Percentiles rank a stretch among this genome's conserved stretches.
phyloP scores from a whole-genome alignment of 2,329 filamentous ascomycete genomes.

The Stenocarpella maydis region DNA sequence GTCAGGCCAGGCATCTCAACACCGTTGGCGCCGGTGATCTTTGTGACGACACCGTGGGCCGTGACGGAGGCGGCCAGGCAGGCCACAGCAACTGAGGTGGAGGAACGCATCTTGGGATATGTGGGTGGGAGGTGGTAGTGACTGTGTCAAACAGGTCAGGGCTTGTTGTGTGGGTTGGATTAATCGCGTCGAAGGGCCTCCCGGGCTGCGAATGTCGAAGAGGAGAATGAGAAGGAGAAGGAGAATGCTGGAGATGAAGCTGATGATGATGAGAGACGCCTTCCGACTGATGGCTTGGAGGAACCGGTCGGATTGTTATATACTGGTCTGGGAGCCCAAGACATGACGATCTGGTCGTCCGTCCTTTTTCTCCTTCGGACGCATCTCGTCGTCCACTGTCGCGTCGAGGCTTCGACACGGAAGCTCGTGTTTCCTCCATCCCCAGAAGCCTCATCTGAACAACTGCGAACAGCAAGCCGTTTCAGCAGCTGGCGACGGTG shows the following conservation, averaged over 20 bases:
- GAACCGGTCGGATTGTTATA: constrained; percentile 16
- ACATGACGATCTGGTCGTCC: constrained; percentile 22
- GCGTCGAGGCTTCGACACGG: constrained; percentile 22
- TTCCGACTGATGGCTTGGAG: constrained; percentile 20
- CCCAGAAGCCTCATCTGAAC: constrained; percentile 24
- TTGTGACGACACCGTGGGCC: constrained; percentile 33
- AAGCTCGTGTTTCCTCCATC: constrained; percentile 26
- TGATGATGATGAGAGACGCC: constrained; percentile 17
- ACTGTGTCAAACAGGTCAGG: constrained; percentile 24
- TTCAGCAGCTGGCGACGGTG: constrained; percentile 20
- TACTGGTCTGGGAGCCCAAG: constrained; percentile 14
- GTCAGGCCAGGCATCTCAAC: constrained; percentile 35
- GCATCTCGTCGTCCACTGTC: neutral
- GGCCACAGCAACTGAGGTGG: constrained; percentile 21
- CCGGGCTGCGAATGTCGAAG: constrained; percentile 15
- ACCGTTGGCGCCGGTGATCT: constrained; percentile 33
- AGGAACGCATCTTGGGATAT: constrained; percentile 26
- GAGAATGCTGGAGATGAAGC: neutral
- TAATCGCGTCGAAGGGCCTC: constrained; percentile 19
- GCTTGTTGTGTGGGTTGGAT: constrained; percentile 9
- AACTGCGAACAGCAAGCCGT: constrained; percentile 7
- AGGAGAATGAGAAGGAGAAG: neutral
- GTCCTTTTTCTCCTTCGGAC: constrained; percentile 18
- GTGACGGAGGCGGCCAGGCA: constrained; percentile 29
- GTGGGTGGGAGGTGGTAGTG: constrained; percentile 12